Evolutionary conservation across 768 basidiomycete species (phyloP).

Genomic region (Lyophyllum atratum): DNA sequence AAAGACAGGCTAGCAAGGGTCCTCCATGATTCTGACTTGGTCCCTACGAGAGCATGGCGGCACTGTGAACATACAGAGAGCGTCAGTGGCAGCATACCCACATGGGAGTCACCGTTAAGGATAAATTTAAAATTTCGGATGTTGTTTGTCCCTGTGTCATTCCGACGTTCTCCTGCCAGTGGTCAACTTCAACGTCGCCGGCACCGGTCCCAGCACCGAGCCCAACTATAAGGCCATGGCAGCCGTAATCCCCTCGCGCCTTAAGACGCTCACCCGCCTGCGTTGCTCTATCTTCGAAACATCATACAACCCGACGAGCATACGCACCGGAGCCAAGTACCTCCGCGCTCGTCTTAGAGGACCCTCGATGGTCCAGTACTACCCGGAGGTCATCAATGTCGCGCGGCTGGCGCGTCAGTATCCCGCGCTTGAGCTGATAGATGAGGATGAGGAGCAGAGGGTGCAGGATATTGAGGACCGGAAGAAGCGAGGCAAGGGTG

Average conservation of each 20-base stretch:
- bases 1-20: constrained; percentile 5
- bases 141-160: constrained; percentile 14
- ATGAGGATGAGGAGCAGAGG: constrained; percentile 69
- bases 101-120: background rate
- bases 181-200: background rate
- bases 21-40: constrained; percentile 13
- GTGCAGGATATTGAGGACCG: constrained; percentile 66
- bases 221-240: constrained; percentile 25
- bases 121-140: background rate
- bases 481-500: constrained; percentile 79
- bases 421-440: constrained; percentile 60
- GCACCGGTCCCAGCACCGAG: too few relatives aligned
- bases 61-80: constrained; percentile 19
- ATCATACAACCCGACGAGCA: constrained; percentile 78
- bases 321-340: constrained; percentile 91
- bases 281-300: constrained; percentile 84
- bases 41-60: constrained; percentile 15
- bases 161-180: background rate
- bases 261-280: constrained; percentile 62
- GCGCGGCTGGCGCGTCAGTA: constrained; percentile 49
- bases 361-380: constrained; percentile 85
- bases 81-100: constrained; percentile 2
- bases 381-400: constrained; percentile 64
- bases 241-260: constrained; percentile 46
- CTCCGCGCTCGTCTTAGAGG: constrained; percentile 81